Conservation (phyloP, 148 eudicot genomes). For the Silene uniflora region DNA sequence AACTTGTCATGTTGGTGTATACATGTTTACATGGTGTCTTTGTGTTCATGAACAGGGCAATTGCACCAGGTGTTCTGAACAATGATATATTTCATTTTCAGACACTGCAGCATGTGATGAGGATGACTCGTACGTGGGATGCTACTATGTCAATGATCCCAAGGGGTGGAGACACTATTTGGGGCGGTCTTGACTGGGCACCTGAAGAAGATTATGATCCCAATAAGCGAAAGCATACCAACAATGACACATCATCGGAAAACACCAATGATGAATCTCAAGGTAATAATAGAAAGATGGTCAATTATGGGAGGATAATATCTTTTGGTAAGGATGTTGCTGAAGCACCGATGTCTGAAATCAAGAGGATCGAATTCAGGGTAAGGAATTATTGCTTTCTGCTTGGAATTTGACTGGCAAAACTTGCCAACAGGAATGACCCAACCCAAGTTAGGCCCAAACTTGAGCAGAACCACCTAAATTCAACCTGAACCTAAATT, state of each 20-base stretch:
- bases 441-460: no score
- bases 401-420: neutral
- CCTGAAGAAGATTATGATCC: constrained; percentile 72
- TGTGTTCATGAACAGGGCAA: constrained; percentile 52
- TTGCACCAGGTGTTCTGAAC: constrained; percentile 77
- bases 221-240: constrained; percentile 43
- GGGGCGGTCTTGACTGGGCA: constrained; percentile 97
- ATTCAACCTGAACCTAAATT: no score
- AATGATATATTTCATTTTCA: constrained; percentile 74
- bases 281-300: constrained; percentile 35
- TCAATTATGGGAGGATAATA: constrained; percentile 72
- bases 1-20: neutral
- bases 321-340: constrained; percentile 82
- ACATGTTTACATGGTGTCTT: neutral
- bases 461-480: no score
- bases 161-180: constrained; percentile 88
- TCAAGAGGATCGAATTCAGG: constrained; percentile 77
- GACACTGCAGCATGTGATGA: constrained; percentile 85
- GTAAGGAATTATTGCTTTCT: constrained; percentile 32
- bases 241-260: constrained; percentile 29
- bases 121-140: constrained; percentile 96
- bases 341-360: constrained; percentile 50
- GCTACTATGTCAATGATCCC: constrained; percentile 98
- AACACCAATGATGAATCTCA: constrained; percentile 26
- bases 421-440: neutral